phyloP scores from a whole-genome alignment of 257 asterid genomes.

The Lycium barbarum region DNA sequence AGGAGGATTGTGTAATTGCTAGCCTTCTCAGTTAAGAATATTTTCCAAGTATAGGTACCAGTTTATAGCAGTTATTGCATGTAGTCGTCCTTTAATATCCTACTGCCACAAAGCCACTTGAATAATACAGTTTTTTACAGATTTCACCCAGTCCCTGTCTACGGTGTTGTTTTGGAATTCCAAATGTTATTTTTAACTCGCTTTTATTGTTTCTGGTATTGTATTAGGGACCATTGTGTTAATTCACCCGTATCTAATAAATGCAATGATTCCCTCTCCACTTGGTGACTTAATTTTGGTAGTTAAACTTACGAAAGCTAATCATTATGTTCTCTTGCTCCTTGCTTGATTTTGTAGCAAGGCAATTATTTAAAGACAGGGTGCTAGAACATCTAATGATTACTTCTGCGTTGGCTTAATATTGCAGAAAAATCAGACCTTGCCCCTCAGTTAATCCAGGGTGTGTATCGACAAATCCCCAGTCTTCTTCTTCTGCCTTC shows the following conservation, averaged over 20 bases:
- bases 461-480: slow-evolving; percentile 82
- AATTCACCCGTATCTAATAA: background rate
- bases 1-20: slow-evolving; percentile 16
- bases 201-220: background rate
- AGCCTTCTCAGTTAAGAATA: background rate
- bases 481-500: slow-evolving; percentile 74
- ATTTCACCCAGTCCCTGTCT: background rate
- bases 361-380: background rate
- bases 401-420: background rate
- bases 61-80: background rate
- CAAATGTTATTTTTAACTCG: background rate
- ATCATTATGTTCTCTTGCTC: background rate
- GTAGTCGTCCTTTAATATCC: background rate
- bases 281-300: background rate
- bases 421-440: slow-evolving; percentile 79
- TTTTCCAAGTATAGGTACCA: background rate
- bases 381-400: background rate
- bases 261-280: background rate
- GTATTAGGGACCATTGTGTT: background rate
- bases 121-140: background rate
- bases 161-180: background rate
- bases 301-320: background rate
- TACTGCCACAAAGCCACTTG: background rate
- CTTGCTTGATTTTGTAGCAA: background rate
- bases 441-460: slow-evolving; percentile 94